Base-by-base conservation (phyloP, 129 eudicot species). In the Chrysanthemum makinoi region DNA sequence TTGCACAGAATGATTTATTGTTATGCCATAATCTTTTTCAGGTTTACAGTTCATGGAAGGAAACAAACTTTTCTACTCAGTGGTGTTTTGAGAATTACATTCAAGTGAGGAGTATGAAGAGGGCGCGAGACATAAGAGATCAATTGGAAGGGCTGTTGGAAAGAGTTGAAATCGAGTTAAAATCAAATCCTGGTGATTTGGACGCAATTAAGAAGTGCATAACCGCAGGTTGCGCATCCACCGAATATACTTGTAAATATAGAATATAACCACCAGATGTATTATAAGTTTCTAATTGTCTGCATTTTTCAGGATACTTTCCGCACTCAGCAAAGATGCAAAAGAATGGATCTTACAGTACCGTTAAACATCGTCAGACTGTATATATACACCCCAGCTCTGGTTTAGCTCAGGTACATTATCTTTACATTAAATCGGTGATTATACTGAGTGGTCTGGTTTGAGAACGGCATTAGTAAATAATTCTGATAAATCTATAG, bases 1-100 rank as follows among this genome's bases (percentile, higher is more conserved):
- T 14, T 15, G 14, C n/a, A 60, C 16, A 12, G 64, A 58, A 13
- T 28, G 0, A 58, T 5, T 58, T 7, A 58, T 8, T 76, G 5
- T 52, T 39, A 16, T 18, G 58, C 46, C 61, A 65, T 72, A 72
- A 63, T 46, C 62, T n/a, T 65, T 8, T 75, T 63, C 86, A 94
- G 99, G 91, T 95, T 65, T 95, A 86, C 78, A 90, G 84, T 76
- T 89, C 95, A 2, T 95, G 99, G 99, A 95, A 80, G 83, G 90
- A 91, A 73, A 88, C 96, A n/a, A 87, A 95, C 81, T 95, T 82
- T 68, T 87, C 97, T 59, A 90, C 96, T 8, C 96, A 90, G 81
- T 90, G 97, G 97, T 95, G 99, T 71, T 95, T 86, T 83, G 99
- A 95, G 85, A 95, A 95, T 62, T 95, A 95, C 65, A 88, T 95